A percentile compares a stretch with the other conserved stretches of the same genome.
These are phyloP conservation scores for Chaetothyriales sp. DNA, from an alignment of 2,329 filamentous ascomycete genomes.

Conservation along the genomic window DNA sequence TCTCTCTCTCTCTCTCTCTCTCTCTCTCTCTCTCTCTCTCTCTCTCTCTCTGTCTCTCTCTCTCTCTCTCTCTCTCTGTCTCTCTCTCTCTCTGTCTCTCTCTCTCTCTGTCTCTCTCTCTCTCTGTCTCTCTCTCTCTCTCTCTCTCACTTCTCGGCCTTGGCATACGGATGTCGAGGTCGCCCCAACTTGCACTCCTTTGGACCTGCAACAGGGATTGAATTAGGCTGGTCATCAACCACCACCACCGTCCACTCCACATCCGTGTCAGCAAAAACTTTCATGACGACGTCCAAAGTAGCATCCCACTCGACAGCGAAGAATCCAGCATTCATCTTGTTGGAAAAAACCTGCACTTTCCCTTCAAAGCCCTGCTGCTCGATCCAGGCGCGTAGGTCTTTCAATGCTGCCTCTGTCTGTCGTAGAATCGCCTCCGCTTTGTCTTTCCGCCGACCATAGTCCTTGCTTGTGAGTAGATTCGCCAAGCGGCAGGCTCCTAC, in stretches of 20 bases:
- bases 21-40: no score
- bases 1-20: no score
- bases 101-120: no score
- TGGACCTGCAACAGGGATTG: not conserved
- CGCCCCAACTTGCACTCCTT: not conserved
- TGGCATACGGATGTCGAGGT: not conserved
- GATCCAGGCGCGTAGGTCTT: not conserved
- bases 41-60: no score
- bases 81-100: no score
- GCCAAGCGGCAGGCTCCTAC: not conserved
- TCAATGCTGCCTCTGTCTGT: not conserved
- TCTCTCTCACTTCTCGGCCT: not conserved
- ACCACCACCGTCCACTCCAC: not conserved
- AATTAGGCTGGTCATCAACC: not conserved
- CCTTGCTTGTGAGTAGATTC: not conserved
- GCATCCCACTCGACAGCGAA: not conserved
- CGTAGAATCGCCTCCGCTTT: not conserved
- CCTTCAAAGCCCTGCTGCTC: not conserved
- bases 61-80: no score
- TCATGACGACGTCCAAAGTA: not conserved
- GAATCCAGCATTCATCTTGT: not conserved
- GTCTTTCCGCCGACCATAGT: not conserved
- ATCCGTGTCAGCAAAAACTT: not conserved
- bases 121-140: no score
- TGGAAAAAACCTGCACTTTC: not conserved